Base-by-base conservation (phyloP, 163 green algal genomes). In the Chloroidium sp. region DNA sequence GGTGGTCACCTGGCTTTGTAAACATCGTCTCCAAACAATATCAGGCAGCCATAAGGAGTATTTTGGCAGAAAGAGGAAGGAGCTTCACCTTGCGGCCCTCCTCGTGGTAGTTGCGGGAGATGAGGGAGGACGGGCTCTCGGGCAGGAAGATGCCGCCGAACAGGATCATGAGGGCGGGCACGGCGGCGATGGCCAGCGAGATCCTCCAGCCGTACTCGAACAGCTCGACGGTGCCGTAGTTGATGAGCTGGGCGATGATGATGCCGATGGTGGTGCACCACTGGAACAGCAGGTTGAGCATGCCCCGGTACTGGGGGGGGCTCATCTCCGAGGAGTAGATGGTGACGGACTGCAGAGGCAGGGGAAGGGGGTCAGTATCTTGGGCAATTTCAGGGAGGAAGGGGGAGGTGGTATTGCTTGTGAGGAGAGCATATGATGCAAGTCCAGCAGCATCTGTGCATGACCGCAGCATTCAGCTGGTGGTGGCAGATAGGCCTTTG, bases 201-300 rank as follows among this genome's bases (percentile, higher is more conserved):
- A 58, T 58, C 10, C 12, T 14, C 12, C 72, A 85, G 2, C 83
- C 79, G 4, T 69, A 4, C 69, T 86, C 78, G 78, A 85, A 74
- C 76, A 88, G 3, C 0, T 79, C 4, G 76, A 14, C 62, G 4
- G 75, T 86, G 78, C 85, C 88, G 78, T 87, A 90, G 85, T 92
- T 92, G 82, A 90, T 86, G 10, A 89, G 84, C 85, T 89, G 84
- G 4, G 72, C 72, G 0, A 79, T 77, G 8, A 89, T 61, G 74
- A 89, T 90, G 77, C 88, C 88, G 57, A 90, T 85, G 59, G 82
- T 86, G 62, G 79, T 79, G 0, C 81, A 84, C 59, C 91, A 82
- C 83, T 91, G 79, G 81, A 90, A 92, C 62, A 89, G 79, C 72
- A 90, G 88, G 83, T 92, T 92, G 4, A 92, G 85, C 0, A 80